phyloP scores from a whole-genome alignment of 2,329 filamentous ascomycete genomes.

The Paecilomyces sp. region DNA sequence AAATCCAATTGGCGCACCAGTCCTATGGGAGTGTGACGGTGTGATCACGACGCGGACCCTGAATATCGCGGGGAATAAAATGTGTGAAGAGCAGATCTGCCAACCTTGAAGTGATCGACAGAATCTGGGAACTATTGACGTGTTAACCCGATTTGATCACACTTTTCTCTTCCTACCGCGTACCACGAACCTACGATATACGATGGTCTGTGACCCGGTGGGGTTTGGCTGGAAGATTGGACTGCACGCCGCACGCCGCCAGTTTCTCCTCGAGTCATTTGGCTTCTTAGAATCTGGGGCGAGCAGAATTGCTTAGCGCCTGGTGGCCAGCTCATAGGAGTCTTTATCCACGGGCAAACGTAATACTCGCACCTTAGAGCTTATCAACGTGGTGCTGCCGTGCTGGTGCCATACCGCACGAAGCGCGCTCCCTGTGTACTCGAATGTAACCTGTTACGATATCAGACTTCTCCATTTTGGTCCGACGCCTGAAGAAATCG shows the following conservation, averaged over 20 bases:
- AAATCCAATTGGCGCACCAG: not conserved
- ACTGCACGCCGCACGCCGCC: not conserved
- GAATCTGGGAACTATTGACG: conserved; percentile 33
- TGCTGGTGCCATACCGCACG: not conserved
- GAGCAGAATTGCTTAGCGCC: not conserved
- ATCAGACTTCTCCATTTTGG: not conserved
- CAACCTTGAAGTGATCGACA: conserved; percentile 24
- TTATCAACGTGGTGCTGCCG: not conserved
- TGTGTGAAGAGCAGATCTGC: conserved; percentile 17
- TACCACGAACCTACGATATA: not conserved
- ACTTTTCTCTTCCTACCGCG: conserved; percentile 1
- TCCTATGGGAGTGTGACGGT: not conserved
- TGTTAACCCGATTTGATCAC: conserved; percentile 24
- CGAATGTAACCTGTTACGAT: not conserved
- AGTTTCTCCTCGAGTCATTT: not conserved
- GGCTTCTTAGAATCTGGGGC: not conserved
- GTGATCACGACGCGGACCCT: not conserved
- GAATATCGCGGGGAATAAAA: not conserved
- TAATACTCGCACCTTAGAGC: not conserved
- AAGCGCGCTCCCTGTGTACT: not conserved
- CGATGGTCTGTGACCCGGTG: not conserved
- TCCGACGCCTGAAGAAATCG: not conserved
- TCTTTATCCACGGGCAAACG: not conserved
- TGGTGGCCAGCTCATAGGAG: not conserved
- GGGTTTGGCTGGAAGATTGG: not conserved